Percentiles rank a stretch among this genome's conserved stretches.
phyloP scores from a whole-genome alignment of 768 basidiomycete genomes.

The Lentinula guzmanii region DNA sequence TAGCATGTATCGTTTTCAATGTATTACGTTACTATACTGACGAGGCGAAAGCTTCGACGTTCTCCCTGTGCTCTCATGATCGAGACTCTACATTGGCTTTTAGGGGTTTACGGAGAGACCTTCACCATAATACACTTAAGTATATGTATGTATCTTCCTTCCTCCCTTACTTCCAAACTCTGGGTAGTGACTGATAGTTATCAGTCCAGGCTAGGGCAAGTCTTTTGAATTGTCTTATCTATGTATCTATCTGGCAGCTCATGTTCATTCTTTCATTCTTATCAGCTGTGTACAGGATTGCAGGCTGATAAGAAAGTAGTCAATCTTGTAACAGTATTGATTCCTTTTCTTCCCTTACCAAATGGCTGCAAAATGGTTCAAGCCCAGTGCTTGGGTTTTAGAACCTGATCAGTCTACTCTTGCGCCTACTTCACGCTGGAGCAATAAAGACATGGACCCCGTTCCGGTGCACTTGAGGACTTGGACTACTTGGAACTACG shows the following conservation, averaged over 20 bases:
- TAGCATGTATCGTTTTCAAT: not conserved
- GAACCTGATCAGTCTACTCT: conserved; percentile 48
- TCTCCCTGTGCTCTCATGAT: no score
- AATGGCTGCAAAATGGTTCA: conserved; percentile 19
- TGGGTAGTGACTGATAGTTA: no score
- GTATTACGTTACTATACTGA: no score
- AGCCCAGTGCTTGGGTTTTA: conserved; percentile 40
- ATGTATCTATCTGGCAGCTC: no score
- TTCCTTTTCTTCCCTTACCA: not conserved
- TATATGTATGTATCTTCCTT: no score
- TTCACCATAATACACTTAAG: no score
- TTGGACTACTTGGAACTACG: conserved; percentile 64
- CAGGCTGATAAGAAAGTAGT: not conserved
- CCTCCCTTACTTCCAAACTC: no score
- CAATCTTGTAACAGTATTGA: not conserved
- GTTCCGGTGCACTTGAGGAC: conserved; percentile 55
- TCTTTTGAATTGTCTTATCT: no score
- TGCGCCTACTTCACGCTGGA: conserved; percentile 55
- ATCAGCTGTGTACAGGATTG: not conserved
- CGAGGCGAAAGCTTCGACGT: no score
- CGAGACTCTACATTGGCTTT: not conserved
- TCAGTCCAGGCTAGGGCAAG: no score
- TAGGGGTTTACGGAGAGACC: no score
- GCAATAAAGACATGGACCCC: conserved; percentile 75
- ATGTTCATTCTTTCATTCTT: not conserved